A percentile compares a stretch with the other conserved stretches of the same genome.
Conservation (phyloP, 306 rosid species). For the Prunus padus region DNA sequence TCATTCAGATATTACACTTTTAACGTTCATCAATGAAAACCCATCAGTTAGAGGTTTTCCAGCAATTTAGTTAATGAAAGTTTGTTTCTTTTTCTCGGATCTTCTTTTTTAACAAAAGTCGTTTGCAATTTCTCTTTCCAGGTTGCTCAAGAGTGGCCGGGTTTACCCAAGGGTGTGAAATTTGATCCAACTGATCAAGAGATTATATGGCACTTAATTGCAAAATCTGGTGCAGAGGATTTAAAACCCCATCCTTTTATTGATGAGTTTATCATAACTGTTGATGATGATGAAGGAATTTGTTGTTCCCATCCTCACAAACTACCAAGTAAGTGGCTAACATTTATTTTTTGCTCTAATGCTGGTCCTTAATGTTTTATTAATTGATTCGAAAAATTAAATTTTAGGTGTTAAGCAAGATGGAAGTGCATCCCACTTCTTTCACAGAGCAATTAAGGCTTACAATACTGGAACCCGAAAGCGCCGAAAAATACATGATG, state of each 20-base stretch:
- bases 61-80: no score
- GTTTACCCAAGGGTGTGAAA: constrained; percentile 87
- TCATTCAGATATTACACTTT: background rate
- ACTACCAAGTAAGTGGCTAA: constrained; percentile 58
- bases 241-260: constrained; percentile 69
- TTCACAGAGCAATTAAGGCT: constrained; percentile 83
- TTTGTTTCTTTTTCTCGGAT: background rate
- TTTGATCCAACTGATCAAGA: constrained; percentile 91
- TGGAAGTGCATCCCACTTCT: constrained; percentile 74
- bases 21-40: background rate
- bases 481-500: constrained; percentile 65
- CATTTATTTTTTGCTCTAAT: constrained; percentile 11
- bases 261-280: constrained; percentile 64
- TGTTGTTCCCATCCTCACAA: constrained; percentile 79
- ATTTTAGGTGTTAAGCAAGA: constrained; percentile 71
- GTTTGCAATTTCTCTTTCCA: constrained; percentile 32
- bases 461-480: constrained; percentile 78
- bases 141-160: constrained; percentile 87
- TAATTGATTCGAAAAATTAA: constrained; percentile 14
- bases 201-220: constrained; percentile 69
- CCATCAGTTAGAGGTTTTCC: background rate
- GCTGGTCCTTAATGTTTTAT: background rate
- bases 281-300: constrained; percentile 66
- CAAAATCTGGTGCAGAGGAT: constrained; percentile 54
- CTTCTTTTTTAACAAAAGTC: background rate